A percentile compares a stretch with the other conserved stretches of the same genome.
Evolutionary conservation across 176 grass and related monocot genomes (phyloP).

Genomic region (Leersia perrieri): DNA sequence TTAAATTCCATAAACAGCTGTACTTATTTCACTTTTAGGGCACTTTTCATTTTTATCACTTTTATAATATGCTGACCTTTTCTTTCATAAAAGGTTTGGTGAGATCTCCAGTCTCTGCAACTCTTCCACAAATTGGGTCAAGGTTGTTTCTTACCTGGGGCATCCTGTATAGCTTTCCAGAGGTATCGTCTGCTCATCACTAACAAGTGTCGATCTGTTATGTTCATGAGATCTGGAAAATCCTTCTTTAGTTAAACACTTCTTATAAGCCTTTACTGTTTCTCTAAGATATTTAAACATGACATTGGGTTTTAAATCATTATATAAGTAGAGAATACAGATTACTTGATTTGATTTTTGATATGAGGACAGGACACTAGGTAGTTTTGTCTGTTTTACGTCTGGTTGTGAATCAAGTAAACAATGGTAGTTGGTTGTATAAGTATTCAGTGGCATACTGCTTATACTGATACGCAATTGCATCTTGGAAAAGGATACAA

Average conservation of each 20-base stretch:
- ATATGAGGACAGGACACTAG: neutral
- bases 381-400: neutral
- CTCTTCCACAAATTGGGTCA: constrained; percentile 54
- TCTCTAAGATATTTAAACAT: neutral
- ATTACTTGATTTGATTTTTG: neutral
- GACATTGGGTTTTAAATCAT: neutral
- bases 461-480: neutral
- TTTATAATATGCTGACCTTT: neutral
- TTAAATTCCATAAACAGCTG: neutral
- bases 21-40: neutral
- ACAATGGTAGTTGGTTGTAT: neutral
- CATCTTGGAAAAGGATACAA: constrained; percentile 1
- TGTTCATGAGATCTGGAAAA: neutral
- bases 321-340: neutral
- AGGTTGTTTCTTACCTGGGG: constrained; percentile 55
- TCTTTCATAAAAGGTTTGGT: constrained; percentile 46
- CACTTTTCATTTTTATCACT: neutral
- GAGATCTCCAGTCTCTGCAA: constrained; percentile 48
- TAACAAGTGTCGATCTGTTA: neutral
- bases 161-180: constrained; percentile 47
- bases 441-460: neutral
- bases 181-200: constrained; percentile 27
- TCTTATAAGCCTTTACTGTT: neutral
- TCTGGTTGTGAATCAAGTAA: neutral
- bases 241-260: neutral